These are phyloP conservation scores for Nakazawaea peltata DNA, from an alignment of 805 yeast species.

Conservation along the genomic window DNA sequence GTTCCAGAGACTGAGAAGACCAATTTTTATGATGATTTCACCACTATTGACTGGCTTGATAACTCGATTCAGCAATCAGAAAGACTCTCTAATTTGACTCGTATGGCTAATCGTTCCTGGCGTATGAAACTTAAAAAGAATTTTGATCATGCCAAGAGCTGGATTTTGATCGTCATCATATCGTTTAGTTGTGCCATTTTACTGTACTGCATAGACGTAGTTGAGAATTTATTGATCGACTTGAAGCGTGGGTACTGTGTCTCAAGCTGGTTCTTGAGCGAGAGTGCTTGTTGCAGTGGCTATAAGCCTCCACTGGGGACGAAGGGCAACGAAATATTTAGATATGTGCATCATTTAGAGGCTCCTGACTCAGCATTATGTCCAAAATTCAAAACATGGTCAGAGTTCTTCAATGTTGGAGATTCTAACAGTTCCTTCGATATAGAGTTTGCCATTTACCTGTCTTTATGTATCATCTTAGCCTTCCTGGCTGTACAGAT, in stretches of 20 bases:
- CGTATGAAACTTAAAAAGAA: constrained; percentile 14
- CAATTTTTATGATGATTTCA: constrained; percentile 48
- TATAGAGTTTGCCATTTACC: constrained; percentile 29
- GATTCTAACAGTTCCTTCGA: neutral
- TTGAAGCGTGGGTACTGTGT: constrained; percentile 44
- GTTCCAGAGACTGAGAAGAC: neutral
- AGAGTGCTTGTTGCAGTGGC: constrained; percentile 32
- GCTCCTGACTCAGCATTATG: constrained; percentile 20
- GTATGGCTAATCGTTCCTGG: constrained; percentile 14
- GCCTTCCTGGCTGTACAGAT: constrained; percentile 36
- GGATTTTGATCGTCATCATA: constrained; percentile 40
- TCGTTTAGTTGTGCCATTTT: constrained; percentile 39
- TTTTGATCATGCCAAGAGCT: constrained; percentile 34
- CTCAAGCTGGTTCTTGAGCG: constrained; percentile 33
- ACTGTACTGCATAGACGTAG: constrained; percentile 39
- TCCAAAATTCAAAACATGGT: constrained; percentile 38
- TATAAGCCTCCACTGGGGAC: constrained; percentile 1
- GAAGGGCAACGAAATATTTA: constrained; percentile 3
- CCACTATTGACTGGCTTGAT: constrained; percentile 53
- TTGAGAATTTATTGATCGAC: constrained; percentile 41
- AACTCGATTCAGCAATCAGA: constrained; percentile 37
- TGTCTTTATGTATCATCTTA: constrained; percentile 27
- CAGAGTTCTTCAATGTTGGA: constrained; percentile 23
- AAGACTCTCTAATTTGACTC: constrained; percentile 29
- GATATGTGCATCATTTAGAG: too few species aligned